A percentile compares a stretch with the other conserved stretches of the same genome.
These are phyloP conservation scores for Nakazawaea siamensis DNA, from an alignment of 805 yeast species.

Conservation along the genomic window DNA sequence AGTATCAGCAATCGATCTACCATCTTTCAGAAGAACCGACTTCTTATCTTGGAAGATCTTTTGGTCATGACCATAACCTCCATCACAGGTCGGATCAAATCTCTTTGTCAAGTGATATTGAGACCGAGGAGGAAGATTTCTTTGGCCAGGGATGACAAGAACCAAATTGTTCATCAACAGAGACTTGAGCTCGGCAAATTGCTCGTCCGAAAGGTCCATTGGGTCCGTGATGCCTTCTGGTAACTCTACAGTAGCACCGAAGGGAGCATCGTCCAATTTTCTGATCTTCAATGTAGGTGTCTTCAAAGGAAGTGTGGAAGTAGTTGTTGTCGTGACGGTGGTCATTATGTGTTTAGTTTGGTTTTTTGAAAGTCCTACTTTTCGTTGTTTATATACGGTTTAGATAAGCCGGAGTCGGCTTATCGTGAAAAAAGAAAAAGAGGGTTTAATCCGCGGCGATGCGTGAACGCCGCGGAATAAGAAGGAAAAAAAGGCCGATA, in stretches of 20 bases:
- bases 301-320: not conserved
- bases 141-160: constrained; percentile 65
- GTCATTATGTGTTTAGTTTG: constrained; percentile 2
- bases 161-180: constrained; percentile 68
- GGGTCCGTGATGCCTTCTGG: constrained; percentile 76
- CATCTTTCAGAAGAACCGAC: constrained; percentile 73
- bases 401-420: too few relatives aligned
- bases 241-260: constrained; percentile 62
- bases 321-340: not conserved
- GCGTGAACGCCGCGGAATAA: too few relatives aligned
- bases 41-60: constrained; percentile 60
- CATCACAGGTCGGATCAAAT: constrained; percentile 65
- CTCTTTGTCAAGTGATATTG: constrained; percentile 71
- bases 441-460: too few relatives aligned
- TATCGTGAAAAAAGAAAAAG: too few relatives aligned
- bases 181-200: constrained; percentile 50
- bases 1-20: constrained; percentile 67
- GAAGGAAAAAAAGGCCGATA: too few relatives aligned
- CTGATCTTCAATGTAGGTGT: constrained; percentile 24
- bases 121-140: constrained; percentile 58
- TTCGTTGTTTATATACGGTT: too few relatives aligned
- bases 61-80: constrained; percentile 74
- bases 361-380: not conserved
- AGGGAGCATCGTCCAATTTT: constrained; percentile 42
- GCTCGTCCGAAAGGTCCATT: constrained; percentile 51